A percentile compares a stretch with the other conserved stretches of the same genome.
These are phyloP conservation scores for Wickerhamomyces silvicola DNA, from an alignment of 805 yeast genomes.

Conservation along the genomic window DNA sequence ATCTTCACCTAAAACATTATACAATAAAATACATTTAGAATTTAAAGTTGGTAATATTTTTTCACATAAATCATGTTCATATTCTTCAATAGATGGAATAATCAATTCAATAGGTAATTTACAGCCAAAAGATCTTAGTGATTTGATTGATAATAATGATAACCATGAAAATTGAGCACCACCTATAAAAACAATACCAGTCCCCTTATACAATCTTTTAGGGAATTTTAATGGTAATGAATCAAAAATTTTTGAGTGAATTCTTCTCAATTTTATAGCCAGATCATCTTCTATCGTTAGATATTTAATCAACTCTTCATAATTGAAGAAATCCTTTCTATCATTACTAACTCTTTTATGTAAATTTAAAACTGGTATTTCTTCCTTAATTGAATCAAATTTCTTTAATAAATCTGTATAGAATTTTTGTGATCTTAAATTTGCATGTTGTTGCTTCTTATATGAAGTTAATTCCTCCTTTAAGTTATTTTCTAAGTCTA, in stretches of 20 bases:
- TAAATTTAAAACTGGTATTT: slow-evolving; percentile 8
- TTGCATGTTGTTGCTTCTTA: slow-evolving; percentile 3
- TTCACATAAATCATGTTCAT: slow-evolving; percentile 61
- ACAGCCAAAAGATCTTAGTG: slow-evolving; percentile 44
- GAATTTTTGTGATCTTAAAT: slow-evolving; percentile 10
- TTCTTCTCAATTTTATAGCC: slow-evolving; percentile 26
- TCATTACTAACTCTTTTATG: background rate
- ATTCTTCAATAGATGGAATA: slow-evolving; percentile 58
- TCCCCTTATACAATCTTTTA: slow-evolving; percentile 34
- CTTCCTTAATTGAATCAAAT: slow-evolving; percentile 8
- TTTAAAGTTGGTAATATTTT: slow-evolving; percentile 50
- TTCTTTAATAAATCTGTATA: slow-evolving; percentile 8
- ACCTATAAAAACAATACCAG: slow-evolving; percentile 55
- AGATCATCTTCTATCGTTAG: slow-evolving; percentile 28
- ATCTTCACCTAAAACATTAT: slow-evolving; percentile 53
- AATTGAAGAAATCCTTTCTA: background rate
- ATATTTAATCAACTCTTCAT: slow-evolving; percentile 1
- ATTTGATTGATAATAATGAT: slow-evolving; percentile 41
- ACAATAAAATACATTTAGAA: slow-evolving; percentile 59
- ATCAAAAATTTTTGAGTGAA: slow-evolving; percentile 40
- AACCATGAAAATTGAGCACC: slow-evolving; percentile 54
- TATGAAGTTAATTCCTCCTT: no score
- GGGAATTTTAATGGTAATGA: slow-evolving; percentile 42
- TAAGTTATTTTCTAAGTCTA: background rate
- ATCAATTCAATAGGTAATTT: slow-evolving; percentile 66